Evolutionary conservation across 345 rosid species (phyloP), one percentile per base, ranked within the genome.

Genomic region (Brassica rapa): DNA sequence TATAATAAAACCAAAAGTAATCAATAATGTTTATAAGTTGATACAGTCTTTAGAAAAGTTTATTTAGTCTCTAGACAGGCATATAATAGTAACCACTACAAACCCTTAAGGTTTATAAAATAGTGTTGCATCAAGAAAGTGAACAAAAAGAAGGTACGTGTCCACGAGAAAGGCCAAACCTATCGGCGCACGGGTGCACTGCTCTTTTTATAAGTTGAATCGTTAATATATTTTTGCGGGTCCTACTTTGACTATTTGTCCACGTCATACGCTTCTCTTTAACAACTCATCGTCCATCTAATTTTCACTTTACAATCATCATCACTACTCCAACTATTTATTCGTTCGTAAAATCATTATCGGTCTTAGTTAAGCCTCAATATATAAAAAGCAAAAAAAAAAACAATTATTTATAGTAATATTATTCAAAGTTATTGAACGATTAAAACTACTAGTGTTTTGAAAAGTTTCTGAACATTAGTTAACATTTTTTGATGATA

Each of bases 101-200:
- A 1, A 8, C 53, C 53, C 1, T 8, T 32, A 49, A 29, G 37
- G 32, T 33, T 53, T 5, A 66, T 32, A 65, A 29, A 74, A 30
- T 35, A 56, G 11, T 67, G 19, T 3, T 33, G 9, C 33, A n/a
- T 59, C 7, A 15, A 11, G 61, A 39, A 30, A 30, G 39, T 0
- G n/a, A 49, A 14, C 15, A 49, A 29, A 35, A 25, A 60, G 3
- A 25, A 24, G 29, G 8, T n/a, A 51, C 61, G 77, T 16, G 69
- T 73, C 10, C 11, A 39, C 56, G 19, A 76, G 35, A 77, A 71
- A 66, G 33, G 56, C 57, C 69, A 66, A 79, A 79, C 59, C 62
- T 63, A 79, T 60, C 46, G 82, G 65, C 82, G 82, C 78, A 79
- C 74, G 78, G 33, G 65, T 73, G 73, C 60, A 66, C 77, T 43